Percentiles rank a stretch among this genome's conserved stretches.
Conservation (phyloP, 305 asterid species). For the Caryopteris hybrid region DNA sequence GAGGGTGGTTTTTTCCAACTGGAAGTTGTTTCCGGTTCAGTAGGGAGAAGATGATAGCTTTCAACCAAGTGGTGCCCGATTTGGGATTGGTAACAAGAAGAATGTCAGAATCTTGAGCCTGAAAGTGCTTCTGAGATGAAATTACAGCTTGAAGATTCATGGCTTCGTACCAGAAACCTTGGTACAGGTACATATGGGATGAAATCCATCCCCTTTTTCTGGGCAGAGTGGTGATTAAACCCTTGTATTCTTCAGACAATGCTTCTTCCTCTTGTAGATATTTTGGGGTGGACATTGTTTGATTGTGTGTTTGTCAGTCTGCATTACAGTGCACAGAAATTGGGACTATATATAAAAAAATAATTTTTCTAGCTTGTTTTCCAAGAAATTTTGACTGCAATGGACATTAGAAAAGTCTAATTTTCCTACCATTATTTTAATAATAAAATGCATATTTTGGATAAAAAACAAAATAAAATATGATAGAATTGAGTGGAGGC, state of each 20-base stretch:
- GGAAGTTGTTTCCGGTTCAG: conserved; percentile 24
- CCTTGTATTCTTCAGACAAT: conserved; percentile 17
- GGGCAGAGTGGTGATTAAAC: conserved; percentile 28
- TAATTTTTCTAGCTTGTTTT: no score
- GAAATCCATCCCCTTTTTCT: conserved; percentile 25
- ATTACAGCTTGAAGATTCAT: conserved; percentile 23
- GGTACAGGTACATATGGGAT: conserved; percentile 24
- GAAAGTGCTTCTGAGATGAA: conserved; percentile 25
- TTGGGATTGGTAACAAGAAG: conserved; percentile 40
- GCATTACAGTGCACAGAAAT: no score
- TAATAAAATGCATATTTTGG: no score
- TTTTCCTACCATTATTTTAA: no score
- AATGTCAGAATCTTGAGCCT: conserved; percentile 23
- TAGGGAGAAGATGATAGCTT: conserved; percentile 31
- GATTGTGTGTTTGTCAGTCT: no score
- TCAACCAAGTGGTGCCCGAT: conserved; percentile 50
- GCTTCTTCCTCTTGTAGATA: conserved; percentile 24
- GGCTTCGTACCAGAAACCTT: conserved; percentile 36
- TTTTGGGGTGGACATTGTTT: conserved; percentile 13
- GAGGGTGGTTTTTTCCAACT: neutral
- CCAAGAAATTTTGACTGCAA: no score
- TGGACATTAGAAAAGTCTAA: no score
- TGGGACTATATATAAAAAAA: no score
- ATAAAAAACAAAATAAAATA: no score
- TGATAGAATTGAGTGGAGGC: no score